Percentiles rank a stretch among this genome's conserved stretches.
Evolutionary conservation across 2,329 filamentous ascomycete genomes (phyloP).

Genomic region (Penicillium sp.): DNA sequence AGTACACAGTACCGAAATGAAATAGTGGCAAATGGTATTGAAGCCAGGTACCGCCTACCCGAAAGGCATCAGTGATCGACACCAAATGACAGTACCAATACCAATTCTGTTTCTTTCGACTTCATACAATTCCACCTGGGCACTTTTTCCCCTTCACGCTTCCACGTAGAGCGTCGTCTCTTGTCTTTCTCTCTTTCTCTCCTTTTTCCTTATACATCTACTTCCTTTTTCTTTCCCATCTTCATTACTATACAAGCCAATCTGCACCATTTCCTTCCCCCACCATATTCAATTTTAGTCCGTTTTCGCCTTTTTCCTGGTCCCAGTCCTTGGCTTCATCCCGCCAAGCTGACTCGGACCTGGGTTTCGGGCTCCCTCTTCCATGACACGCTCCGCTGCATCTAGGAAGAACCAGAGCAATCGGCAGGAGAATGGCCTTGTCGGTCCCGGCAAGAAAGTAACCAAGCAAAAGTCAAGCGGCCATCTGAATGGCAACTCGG

Average conservation of each 20-base stretch:
- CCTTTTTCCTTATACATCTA: slow-evolving; percentile 16
- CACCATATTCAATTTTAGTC: slow-evolving; percentile 13
- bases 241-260: neutral
- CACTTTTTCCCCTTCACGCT: slow-evolving; percentile 23
- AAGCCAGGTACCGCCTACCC: slow-evolving; percentile 9
- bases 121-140: slow-evolving; percentile 13
- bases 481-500: slow-evolving; percentile 52
- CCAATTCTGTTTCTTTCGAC: slow-evolving; percentile 16
- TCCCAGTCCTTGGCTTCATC: slow-evolving; percentile 48
- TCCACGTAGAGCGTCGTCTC: slow-evolving; percentile 12
- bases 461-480: slow-evolving; percentile 57
- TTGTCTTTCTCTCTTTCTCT: slow-evolving; percentile 5
- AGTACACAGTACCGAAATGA: slow-evolving; percentile 2
- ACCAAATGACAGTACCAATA: slow-evolving; percentile 9
- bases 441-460: slow-evolving; percentile 71
- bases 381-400: slow-evolving; percentile 50
- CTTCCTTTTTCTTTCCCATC: slow-evolving; percentile 10
- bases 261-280: slow-evolving; percentile 15
- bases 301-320: slow-evolving; percentile 35
- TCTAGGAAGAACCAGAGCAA: slow-evolving; percentile 62
- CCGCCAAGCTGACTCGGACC: slow-evolving; percentile 50
- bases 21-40: slow-evolving; percentile 1
- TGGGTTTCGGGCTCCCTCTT: slow-evolving; percentile 42
- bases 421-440: slow-evolving; percentile 83
- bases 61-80: slow-evolving; percentile 5